Base-by-base conservation (phyloP, 179 eudicot genomes). In the Camellia oleifera region DNA sequence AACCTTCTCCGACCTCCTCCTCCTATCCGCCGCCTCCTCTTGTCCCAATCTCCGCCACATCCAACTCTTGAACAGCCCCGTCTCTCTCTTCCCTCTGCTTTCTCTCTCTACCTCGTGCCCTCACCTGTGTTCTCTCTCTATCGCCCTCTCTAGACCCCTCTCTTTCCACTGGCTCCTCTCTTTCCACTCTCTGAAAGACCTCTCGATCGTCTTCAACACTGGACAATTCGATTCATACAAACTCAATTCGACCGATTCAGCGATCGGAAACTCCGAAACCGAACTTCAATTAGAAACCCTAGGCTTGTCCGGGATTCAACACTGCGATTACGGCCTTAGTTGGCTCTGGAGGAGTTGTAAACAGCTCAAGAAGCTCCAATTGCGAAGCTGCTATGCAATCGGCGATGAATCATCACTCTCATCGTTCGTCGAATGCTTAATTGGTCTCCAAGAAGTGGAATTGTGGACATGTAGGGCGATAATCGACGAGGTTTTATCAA, bases 321-420 rank as follows among this genome's bases (percentile, higher is more conserved):
- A 62, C 10, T 84, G 76, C 3, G 93, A 92, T 78, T 72, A 53
- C 14, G 88, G 84, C 2, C 77, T 92, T 10, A 82, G 82, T 53
- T 90, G 83, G 87, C 77, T 92, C 2, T 92, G 93, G 93, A 84
- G 80, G 58, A 92, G 83, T 61, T 86, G 86, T 14, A 77, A 76
- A 23, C 85, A 83, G 2, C 62, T 91, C 53, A 85, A 73, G 77
- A 91, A 70, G 45, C 58, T 89, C 32, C 63, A 77, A 70, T 82
- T 92, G 7, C 73, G 80, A 69, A 86, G 87, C 83, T 92, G 96
- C 54, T 89, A 86, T 68, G 83, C 88, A 2, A 69, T 90, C 0
- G 93, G 91, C 0, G 89, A 87, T 74, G 81, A 83, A 42, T 65
- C 86, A 4, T 85, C 84, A 0, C 76, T 79, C 69, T 75, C 86